Evolutionary conservation across 345 rosid species (phyloP).

Genomic region (Syzygium oleosum): DNA sequence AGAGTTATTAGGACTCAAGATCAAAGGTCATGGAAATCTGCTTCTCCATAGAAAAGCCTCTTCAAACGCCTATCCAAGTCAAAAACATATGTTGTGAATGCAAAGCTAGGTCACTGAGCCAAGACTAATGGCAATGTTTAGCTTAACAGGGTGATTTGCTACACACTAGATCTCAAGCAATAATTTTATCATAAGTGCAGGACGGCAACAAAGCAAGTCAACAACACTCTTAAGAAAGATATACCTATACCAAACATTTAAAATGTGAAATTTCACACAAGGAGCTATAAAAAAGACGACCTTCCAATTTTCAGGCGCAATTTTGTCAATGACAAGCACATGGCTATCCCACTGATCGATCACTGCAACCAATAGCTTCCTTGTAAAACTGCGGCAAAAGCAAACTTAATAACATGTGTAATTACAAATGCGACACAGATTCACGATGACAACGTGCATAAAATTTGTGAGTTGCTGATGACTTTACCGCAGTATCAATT

Average conservation of each 20-base stretch:
- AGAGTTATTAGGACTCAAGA: not conserved
- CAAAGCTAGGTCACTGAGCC: not conserved
- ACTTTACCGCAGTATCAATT: constrained; percentile 71
- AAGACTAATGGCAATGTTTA: not conserved
- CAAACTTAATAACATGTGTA: not conserved
- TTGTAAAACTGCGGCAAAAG: constrained; percentile 58
- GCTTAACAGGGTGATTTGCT: not conserved
- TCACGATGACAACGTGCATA: not conserved
- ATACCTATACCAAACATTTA: not conserved
- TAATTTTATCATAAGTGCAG: not conserved
- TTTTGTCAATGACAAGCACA: constrained; percentile 60
- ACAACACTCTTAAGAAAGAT: not conserved
- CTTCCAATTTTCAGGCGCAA: constrained; percentile 88
- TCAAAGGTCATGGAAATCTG: not conserved
- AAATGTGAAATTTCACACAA: not conserved
- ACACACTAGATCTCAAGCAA: not conserved
- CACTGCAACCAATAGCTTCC: constrained; percentile 86
- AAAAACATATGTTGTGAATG: not conserved
- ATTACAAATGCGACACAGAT: not conserved
- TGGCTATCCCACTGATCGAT: constrained; percentile 82
- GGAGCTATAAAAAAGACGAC: constrained; percentile 17
- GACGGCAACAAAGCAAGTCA: not conserved
- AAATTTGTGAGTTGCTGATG: not conserved
- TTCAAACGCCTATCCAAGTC: not conserved
- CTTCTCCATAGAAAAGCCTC: not conserved